These are phyloP conservation scores for Dentipellis fragilis DNA, from an alignment of 768 basidiomycete species.

Conservation along the genomic window DNA sequence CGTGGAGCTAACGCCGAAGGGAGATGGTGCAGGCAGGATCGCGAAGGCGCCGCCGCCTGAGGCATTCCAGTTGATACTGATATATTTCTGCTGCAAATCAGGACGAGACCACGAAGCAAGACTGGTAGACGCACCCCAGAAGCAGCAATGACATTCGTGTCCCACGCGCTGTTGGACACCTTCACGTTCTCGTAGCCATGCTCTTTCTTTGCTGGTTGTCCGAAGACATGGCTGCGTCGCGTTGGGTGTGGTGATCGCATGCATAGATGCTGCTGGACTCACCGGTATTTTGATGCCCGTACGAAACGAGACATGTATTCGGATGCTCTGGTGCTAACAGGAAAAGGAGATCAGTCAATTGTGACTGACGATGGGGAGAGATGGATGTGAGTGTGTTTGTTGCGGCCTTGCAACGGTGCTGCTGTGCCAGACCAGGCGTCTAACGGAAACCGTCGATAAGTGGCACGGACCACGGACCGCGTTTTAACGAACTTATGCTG, in stretches of 20 bases:
- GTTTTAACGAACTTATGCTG: too few species aligned
- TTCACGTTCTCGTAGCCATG: constrained; percentile 75
- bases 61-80: constrained; percentile 91
- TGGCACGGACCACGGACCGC: neutral
- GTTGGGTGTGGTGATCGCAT: neutral
- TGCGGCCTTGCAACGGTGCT: neutral
- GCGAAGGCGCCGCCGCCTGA: constrained; percentile 91
- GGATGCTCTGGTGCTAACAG: neutral
- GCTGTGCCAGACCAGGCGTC: neutral
- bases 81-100: constrained; percentile 34
- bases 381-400: neutral
- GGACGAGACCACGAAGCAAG: neutral
- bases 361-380: neutral
- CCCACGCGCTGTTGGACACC: constrained; percentile 86
- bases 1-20: constrained; percentile 41
- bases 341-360: neutral
- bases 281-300: constrained; percentile 81
- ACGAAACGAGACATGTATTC: constrained; percentile 74
- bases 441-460: neutral
- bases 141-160: constrained; percentile 85
- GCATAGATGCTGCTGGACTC: constrained; percentile 16
- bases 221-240: constrained; percentile 74
- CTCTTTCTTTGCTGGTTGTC: constrained; percentile 80
- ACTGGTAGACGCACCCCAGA: constrained; percentile 49
- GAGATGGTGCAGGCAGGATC: constrained; percentile 80